phyloP scores from a whole-genome alignment of 1,139 yeast species.

The Magnusiomyces tetraspermus region DNA sequence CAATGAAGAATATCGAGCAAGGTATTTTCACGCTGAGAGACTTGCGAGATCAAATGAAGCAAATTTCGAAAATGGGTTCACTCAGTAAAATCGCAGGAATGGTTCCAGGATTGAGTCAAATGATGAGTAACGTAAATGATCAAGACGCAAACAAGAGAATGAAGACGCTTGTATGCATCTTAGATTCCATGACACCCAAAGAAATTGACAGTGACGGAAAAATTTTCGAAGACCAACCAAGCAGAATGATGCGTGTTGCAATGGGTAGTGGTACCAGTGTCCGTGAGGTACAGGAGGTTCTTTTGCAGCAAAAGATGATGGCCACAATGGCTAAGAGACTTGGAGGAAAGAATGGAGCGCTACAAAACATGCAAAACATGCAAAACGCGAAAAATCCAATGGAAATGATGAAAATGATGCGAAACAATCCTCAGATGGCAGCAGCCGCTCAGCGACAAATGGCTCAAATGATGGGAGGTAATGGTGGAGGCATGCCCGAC shows the following conservation, averaged over 20 bases:
- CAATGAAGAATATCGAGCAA: slow-evolving; percentile 86
- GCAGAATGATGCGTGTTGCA: slow-evolving; percentile 82
- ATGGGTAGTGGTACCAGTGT: slow-evolving; percentile 94
- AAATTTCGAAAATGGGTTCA: slow-evolving; percentile 94
- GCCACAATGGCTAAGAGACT: slow-evolving; percentile 79
- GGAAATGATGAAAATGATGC: slow-evolving; percentile 12
- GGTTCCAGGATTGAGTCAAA: slow-evolving; percentile 82
- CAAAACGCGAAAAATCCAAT: slow-evolving; percentile 18
- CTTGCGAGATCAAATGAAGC: slow-evolving; percentile 90
- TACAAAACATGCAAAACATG: slow-evolving; percentile 34
- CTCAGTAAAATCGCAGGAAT: slow-evolving; percentile 84
- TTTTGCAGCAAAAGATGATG: slow-evolving; percentile 91
- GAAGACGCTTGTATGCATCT: slow-evolving; percentile 80
- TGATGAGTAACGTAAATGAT: slow-evolving; percentile 74
- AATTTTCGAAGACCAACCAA: slow-evolving; percentile 70
- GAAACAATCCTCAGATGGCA: slow-evolving; percentile 31
- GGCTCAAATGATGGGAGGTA: slow-evolving; percentile 31
- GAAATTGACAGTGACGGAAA: slow-evolving; percentile 90
- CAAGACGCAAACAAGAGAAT: slow-evolving; percentile 77
- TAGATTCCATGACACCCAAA: slow-evolving; percentile 93
- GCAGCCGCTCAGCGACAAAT: slow-evolving; percentile 32
- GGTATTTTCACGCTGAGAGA: slow-evolving; percentile 91
- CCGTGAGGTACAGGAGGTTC: slow-evolving; percentile 85
- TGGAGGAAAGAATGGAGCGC: slow-evolving; percentile 43
- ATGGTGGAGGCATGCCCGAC: slow-evolving; percentile 33